phyloP scores from a whole-genome alignment of 768 basidiomycete species.

The Pulveroboletus sp. region DNA sequence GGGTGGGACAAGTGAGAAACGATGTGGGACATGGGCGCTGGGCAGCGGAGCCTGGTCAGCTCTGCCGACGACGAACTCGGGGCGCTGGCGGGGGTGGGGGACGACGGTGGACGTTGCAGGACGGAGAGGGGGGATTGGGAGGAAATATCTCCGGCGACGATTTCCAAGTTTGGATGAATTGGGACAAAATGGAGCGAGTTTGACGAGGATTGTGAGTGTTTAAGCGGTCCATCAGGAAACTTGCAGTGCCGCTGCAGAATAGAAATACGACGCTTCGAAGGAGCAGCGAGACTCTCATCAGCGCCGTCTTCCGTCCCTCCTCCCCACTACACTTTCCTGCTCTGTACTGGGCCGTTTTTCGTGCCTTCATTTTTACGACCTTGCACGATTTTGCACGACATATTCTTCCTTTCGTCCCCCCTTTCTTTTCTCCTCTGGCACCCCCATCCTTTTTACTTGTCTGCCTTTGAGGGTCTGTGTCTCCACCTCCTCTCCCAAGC shows the following conservation, averaged over 20 bases:
- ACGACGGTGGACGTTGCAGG: neutral
- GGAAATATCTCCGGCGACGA: neutral
- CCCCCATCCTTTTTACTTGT: slow-evolving; percentile 20
- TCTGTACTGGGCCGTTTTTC: slow-evolving; percentile 22
- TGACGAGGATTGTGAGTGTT: slow-evolving; percentile 9
- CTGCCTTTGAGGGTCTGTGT: slow-evolving; percentile 30
- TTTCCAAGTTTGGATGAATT: slow-evolving; percentile 11
- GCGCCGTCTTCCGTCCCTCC: slow-evolving; percentile 29
- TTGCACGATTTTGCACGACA: slow-evolving; percentile 67
- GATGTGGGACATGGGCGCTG: neutral
- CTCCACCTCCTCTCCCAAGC: slow-evolving; percentile 14
- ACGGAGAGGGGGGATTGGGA: neutral
- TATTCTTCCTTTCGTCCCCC: slow-evolving; percentile 39
- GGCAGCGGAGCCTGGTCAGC: too few species aligned
- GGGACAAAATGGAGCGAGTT: slow-evolving; percentile 12
- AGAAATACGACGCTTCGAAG: slow-evolving; percentile 32
- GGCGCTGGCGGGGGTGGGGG: neutral
- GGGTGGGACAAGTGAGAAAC: slow-evolving; percentile 2
- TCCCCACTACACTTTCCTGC: slow-evolving; percentile 22
- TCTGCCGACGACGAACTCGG: neutral
- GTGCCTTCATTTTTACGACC: slow-evolving; percentile 53
- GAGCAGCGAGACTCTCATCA: slow-evolving; percentile 30
- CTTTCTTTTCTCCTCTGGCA: slow-evolving; percentile 34
- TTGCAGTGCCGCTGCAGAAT: slow-evolving; percentile 27
- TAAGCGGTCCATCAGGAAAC: slow-evolving; percentile 19